phyloP scores from a whole-genome alignment of 257 asterid species.

The Solanum pinnatisectum region DNA sequence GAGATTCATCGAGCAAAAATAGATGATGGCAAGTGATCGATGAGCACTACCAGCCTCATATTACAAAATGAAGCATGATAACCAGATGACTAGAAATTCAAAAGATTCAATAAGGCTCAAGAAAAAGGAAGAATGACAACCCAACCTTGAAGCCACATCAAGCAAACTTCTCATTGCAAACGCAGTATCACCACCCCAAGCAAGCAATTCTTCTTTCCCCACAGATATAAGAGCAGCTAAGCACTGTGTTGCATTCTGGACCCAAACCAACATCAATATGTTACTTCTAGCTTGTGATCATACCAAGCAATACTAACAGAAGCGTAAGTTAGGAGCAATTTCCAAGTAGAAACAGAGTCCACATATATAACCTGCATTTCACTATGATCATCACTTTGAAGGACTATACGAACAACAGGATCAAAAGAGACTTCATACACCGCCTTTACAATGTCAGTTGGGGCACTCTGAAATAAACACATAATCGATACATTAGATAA shows the following conservation, averaged over 20 bases:
- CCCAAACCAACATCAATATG: slow-evolving; percentile 3
- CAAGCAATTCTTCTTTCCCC: slow-evolving; percentile 84
- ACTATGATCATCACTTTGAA: slow-evolving; percentile 76
- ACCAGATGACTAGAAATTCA: neutral
- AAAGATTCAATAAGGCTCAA: neutral
- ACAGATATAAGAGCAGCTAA: slow-evolving; percentile 76
- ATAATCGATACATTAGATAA: neutral
- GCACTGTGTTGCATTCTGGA: slow-evolving; percentile 92
- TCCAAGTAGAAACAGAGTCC: neutral
- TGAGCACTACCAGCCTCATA: neutral
- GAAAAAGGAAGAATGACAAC: slow-evolving; percentile 2
- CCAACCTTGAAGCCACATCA: slow-evolving; percentile 91
- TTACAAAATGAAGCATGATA: neutral
- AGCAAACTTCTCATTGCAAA: slow-evolving; percentile 83
- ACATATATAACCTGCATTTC: slow-evolving; percentile 73
- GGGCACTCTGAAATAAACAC: slow-evolving; percentile 56
- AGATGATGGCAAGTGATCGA: neutral
- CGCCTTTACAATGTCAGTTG: slow-evolving; percentile 71
- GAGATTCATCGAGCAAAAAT: neutral
- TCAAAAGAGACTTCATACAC: slow-evolving; percentile 65
- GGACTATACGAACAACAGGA: slow-evolving; percentile 62
- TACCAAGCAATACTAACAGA: neutral
- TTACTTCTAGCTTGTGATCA: slow-evolving; percentile 1
- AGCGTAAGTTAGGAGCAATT: neutral
- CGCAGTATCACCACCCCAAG: slow-evolving; percentile 82